phyloP scores from a whole-genome alignment of 2,329 filamentous ascomycete genomes.

The Diplodia mutila region DNA sequence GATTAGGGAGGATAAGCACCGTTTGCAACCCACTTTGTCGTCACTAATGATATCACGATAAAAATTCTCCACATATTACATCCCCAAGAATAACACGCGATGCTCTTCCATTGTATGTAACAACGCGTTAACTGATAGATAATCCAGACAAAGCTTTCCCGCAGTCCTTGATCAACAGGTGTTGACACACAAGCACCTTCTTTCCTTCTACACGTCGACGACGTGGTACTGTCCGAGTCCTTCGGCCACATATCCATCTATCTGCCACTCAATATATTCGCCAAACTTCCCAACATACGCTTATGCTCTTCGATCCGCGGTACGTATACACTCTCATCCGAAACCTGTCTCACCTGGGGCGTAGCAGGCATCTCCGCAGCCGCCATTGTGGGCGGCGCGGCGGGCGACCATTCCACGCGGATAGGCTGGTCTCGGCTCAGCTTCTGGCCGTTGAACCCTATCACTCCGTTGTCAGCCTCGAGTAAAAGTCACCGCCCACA shows the following conservation, averaged over 20 bases:
- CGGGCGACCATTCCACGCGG: constrained; percentile 39
- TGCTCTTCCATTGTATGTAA: background rate
- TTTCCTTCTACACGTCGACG: background rate
- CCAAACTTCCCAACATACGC: background rate
- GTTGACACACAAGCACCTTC: background rate
- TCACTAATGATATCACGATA: background rate
- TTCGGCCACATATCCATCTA: background rate
- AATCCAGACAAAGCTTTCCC: background rate
- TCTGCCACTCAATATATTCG: background rate
- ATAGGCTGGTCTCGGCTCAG: constrained; percentile 40
- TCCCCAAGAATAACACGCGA: background rate
- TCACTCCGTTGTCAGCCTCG: background rate
- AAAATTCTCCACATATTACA: background rate
- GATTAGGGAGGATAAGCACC: background rate
- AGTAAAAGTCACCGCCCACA: background rate
- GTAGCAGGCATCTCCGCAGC: background rate
- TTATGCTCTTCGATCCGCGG: background rate
- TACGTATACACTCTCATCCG: background rate
- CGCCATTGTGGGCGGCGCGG: constrained; percentile 28
- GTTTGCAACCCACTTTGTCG: background rate
- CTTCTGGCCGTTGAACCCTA: constrained; percentile 40
- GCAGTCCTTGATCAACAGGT: background rate
- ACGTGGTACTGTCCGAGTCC: background rate
- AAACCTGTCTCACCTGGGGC: background rate
- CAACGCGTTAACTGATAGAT: background rate